Evolutionary conservation across 2,329 filamentous ascomycete species (phyloP).

Genomic region (Escovopsis sp.): DNA sequence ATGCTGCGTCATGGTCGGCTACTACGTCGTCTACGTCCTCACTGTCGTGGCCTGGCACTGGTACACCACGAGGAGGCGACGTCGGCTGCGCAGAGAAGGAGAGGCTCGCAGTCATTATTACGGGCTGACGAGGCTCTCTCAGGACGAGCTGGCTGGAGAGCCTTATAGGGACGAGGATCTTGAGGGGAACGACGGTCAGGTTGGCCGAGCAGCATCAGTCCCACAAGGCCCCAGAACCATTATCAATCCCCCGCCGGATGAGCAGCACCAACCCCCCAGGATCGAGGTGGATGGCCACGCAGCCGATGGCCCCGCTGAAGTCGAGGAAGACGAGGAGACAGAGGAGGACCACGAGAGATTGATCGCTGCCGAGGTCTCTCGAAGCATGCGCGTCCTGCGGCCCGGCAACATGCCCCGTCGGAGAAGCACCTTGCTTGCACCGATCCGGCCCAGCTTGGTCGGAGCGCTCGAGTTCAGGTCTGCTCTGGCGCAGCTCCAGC

Average conservation of each 20-base stretch:
- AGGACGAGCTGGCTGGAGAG: constrained; percentile 38
- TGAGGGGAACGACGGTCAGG: constrained; percentile 13
- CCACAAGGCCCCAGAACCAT: constrained; percentile 8
- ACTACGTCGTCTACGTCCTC: constrained; percentile 79
- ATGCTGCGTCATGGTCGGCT: constrained; percentile 75
- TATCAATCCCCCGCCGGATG: constrained; percentile 27
- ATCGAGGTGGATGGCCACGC: constrained; percentile 29
- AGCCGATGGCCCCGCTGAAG: constrained; percentile 19
- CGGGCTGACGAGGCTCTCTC: constrained; percentile 30
- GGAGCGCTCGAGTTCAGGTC: constrained; percentile 89
- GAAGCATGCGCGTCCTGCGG: constrained; percentile 79
- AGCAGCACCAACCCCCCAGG: constrained; percentile 22
- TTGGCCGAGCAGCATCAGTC: constrained; percentile 2
- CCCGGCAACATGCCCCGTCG: constrained; percentile 34
- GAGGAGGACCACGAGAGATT: constrained; percentile 44
- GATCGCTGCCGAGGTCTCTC: constrained; percentile 69
- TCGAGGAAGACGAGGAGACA: constrained; percentile 30
- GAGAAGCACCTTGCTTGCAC: constrained; percentile 58
- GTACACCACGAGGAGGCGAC: constrained; percentile 50
- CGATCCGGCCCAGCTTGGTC: constrained; percentile 83
- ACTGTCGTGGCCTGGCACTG: constrained; percentile 90
- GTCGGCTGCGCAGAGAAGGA: constrained; percentile 47
- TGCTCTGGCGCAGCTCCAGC: constrained; percentile 72
- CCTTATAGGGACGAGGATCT: constrained; percentile 50
- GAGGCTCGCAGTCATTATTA: constrained; percentile 63